Percentiles rank a stretch among this genome's conserved stretches.
Evolutionary conservation across 306 rosid genomes (phyloP).

Genomic region (Erythrophleum fordii): DNA sequence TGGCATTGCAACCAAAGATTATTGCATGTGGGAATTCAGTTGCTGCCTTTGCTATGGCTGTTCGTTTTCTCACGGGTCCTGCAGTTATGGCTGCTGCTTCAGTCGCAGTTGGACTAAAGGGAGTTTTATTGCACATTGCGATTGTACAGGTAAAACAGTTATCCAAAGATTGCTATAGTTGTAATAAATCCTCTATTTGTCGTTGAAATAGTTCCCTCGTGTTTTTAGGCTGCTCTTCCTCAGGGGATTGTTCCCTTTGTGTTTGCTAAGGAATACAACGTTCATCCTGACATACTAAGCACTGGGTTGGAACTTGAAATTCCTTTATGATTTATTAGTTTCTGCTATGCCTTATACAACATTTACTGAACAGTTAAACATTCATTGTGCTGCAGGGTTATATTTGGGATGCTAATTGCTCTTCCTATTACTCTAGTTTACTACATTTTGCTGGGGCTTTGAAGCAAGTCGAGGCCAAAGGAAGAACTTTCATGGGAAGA

Average conservation of each 20-base stretch:
- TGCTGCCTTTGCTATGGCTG: constrained; percentile 59
- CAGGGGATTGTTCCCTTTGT: constrained; percentile 97
- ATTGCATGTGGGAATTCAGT: constrained; percentile 70
- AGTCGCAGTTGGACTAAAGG: constrained; percentile 61
- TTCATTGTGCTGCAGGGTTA: constrained; percentile 59
- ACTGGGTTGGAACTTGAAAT: constrained; percentile 62
- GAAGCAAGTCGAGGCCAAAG: constrained; percentile 39
- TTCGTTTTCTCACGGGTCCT: constrained; percentile 70
- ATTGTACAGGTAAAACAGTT: constrained; percentile 69
- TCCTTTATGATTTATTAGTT: neutral
- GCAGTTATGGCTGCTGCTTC: constrained; percentile 82
- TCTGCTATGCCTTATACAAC: neutral
- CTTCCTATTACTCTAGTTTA: constrained; percentile 80
- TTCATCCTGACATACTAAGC: constrained; percentile 81
- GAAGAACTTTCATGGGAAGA: constrained; percentile 15
- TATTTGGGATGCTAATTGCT: constrained; percentile 85
- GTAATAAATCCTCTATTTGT: neutral
- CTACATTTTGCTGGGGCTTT: constrained; percentile 81
- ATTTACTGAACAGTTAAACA: neutral
- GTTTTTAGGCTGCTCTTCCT: constrained; percentile 89
- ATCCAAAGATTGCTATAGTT: neutral
- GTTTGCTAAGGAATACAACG: constrained; percentile 85
- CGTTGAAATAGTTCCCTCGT: neutral
- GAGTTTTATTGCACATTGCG: constrained; percentile 60
- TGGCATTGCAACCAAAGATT: constrained; percentile 76